phyloP scores from a whole-genome alignment of 495 filamentous ascomycete species.

The Glarea lozoyensis region DNA sequence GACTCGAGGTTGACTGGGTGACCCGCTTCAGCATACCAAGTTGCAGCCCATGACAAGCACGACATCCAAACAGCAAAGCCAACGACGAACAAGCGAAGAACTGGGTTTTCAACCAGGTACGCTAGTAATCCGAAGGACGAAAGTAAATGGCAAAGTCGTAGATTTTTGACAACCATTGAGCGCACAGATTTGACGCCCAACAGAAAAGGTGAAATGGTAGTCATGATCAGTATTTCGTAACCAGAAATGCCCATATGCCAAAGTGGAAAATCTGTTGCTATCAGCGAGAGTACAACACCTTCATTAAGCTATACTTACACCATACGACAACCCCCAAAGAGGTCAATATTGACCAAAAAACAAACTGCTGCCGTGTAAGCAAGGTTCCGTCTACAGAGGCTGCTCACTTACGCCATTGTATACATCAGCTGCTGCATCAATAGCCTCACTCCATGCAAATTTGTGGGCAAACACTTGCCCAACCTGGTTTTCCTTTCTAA shows the following conservation, averaged over 20 bases:
- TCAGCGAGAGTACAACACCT: slow-evolving; percentile 14
- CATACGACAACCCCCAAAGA: slow-evolving; percentile 81
- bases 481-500: slow-evolving; percentile 69
- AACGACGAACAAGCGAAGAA: slow-evolving; percentile 68
- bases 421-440: slow-evolving; percentile 80
- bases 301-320: slow-evolving; percentile 54
- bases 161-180: slow-evolving; percentile 54
- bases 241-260: slow-evolving; percentile 99
- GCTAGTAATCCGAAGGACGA: slow-evolving; percentile 74
- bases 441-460: slow-evolving; percentile 64
- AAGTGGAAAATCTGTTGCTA: slow-evolving; percentile 73
- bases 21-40: slow-evolving; percentile 67
- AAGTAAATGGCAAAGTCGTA: slow-evolving; percentile 61
- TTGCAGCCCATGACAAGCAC: slow-evolving; percentile 75
- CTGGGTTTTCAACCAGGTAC: slow-evolving; percentile 66
- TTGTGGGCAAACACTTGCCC: slow-evolving; percentile 58
- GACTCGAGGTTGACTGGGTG: slow-evolving; percentile 69
- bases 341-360: slow-evolving; percentile 93
- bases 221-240: slow-evolving; percentile 83
- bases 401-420: slow-evolving; percentile 72
- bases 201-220: slow-evolving; percentile 74
- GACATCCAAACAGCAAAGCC: slow-evolving; percentile 69
- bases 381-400: slow-evolving; percentile 13
- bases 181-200: slow-evolving; percentile 64
- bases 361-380: slow-evolving; percentile 49